These are phyloP conservation scores for Poronia punctata DNA, from an alignment of 495 filamentous ascomycete species.

Conservation along the genomic window DNA sequence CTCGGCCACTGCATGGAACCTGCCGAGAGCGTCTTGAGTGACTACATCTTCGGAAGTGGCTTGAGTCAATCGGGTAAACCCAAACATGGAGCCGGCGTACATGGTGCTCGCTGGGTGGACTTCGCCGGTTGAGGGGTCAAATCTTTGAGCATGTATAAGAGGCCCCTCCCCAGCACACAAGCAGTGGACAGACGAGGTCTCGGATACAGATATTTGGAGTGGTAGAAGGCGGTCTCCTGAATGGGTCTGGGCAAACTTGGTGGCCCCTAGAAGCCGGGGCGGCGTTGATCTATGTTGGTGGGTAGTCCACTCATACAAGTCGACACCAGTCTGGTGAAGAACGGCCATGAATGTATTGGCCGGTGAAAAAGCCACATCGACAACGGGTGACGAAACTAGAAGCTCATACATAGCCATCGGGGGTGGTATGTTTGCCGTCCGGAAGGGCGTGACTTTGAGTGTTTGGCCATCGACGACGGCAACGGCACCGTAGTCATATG, in stretches of 20 bases:
- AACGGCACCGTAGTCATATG: constrained; percentile 72
- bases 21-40: constrained; percentile 32
- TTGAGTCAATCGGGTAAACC: constrained; percentile 25
- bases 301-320: constrained; percentile 58
- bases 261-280: constrained; percentile 24
- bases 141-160: constrained; percentile 17
- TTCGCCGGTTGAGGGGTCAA: constrained; percentile 21
- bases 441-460: constrained; percentile 80
- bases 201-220: constrained; percentile 23
- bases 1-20: constrained; percentile 26
- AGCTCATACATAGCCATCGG: constrained; percentile 85
- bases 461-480: constrained; percentile 80
- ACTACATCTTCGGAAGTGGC: constrained; percentile 29
- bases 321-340: constrained; percentile 55
- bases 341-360: constrained; percentile 64
- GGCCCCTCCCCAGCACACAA: constrained; percentile 18
- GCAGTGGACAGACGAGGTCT: constrained; percentile 21
- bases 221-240: constrained; percentile 10
- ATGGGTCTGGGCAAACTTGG: constrained; percentile 17
- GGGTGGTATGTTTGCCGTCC: constrained; percentile 78
- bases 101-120: constrained; percentile 20
- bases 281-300: constrained; percentile 31
- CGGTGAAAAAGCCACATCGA: constrained; percentile 69
- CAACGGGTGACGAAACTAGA: constrained; percentile 49
- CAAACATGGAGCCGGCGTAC: constrained; percentile 24